Base-by-base conservation (phyloP, 1,139 yeast species). In the Suhomyces chickasaworum region DNA sequence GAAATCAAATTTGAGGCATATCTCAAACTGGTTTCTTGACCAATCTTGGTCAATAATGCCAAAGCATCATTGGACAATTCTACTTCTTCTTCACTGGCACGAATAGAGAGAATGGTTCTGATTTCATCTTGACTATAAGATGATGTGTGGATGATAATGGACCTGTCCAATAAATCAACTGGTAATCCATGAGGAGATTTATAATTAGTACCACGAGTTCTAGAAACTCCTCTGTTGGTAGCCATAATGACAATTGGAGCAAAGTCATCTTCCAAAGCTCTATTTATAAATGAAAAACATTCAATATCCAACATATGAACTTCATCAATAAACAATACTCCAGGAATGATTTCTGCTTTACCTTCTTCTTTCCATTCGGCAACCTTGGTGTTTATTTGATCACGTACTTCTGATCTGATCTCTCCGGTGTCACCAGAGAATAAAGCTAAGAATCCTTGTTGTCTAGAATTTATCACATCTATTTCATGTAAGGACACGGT, bases 281-380 rank as follows among this genome's bases (percentile, higher is more conserved):
- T 81, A 73, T 95, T 95, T 61, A 95, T 83, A 66, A 89, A 95
- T 21, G 99, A 87, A 63, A 93, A 95, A 65, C 97, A 86, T 69
- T 95, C 99, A 60, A 95, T 89, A 66, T 95, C 99, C 56, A 95
- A 81, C 98, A 95, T 95, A 70, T 95, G 99, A 45, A 91, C 98
- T 71, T 95, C 99, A 69, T 95, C 99, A 59, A 95, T 89, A 68
- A 95, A 95, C 59, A 95, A 75, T 10, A 95, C 99, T 56, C 99
- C 99, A n/a, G 99, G 98, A 42, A 90, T 87, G 55, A 95, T 91
- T 60, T 91, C 97, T 10, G 99, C 99, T 67, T 93, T 95, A 49
- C 99, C 99, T 75, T 95, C 99, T 74, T 95, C 99, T 63, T 88
- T 89, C 99, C 99, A 95, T 70, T 95, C 99, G 25, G 95, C 96